Percentiles rank a stretch among this genome's conserved stretches.
phyloP scores from a whole-genome alignment of 1,284 basidiomycete genomes.

The Puccinia triticina region DNA sequence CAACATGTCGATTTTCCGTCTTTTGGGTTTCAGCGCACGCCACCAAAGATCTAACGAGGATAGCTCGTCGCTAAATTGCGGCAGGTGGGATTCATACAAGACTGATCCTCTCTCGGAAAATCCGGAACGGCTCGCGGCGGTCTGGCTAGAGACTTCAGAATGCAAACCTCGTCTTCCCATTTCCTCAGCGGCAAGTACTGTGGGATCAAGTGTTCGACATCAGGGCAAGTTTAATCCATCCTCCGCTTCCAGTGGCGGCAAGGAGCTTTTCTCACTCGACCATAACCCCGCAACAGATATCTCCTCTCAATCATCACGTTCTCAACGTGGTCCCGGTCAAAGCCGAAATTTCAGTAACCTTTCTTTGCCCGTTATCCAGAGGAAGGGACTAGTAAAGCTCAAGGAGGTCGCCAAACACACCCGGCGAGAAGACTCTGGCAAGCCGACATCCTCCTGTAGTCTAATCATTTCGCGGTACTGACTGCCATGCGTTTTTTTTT shows the following conservation, averaged over 20 bases:
- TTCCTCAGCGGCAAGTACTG: background rate
- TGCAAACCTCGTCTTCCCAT: background rate
- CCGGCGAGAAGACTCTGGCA: background rate
- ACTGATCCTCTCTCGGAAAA: background rate
- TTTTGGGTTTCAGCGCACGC: conserved; percentile 10
- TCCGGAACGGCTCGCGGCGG: background rate
- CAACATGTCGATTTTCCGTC: conserved; percentile 5
- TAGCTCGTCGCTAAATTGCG: background rate
- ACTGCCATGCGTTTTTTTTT: background rate
- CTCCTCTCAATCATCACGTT: background rate
- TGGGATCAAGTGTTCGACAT: background rate
- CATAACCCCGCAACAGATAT: background rate
- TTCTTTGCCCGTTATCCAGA: conserved; percentile 7
- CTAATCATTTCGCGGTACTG: background rate
- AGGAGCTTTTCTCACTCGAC: background rate
- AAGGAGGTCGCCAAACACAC: background rate
- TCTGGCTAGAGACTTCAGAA: background rate
- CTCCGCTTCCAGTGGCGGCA: background rate
- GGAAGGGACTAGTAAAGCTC: background rate
- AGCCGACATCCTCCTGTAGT: background rate
- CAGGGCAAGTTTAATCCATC: background rate
- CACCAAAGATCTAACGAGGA: background rate
- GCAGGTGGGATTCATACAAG: background rate
- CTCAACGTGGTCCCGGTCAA: background rate
- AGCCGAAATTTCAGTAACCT: background rate